Conservation (phyloP, 1,284 basidiomycete species). For the Rugosomyces carneus region DNA sequence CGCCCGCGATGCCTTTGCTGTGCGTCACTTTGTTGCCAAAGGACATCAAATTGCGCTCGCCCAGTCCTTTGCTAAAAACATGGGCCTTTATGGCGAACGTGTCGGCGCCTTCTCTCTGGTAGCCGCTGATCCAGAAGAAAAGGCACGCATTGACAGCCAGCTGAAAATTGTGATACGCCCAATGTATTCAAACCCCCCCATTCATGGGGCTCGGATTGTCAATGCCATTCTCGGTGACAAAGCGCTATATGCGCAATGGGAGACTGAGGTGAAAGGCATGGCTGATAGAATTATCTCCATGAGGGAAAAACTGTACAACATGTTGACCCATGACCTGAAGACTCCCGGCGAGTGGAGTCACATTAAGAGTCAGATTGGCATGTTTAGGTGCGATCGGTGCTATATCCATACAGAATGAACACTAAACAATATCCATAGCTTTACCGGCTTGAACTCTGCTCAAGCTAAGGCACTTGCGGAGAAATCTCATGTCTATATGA, state of each 20-base stretch:
- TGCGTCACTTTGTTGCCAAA: constrained; percentile 89
- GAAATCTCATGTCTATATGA: constrained; percentile 94
- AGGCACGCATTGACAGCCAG: constrained; percentile 87
- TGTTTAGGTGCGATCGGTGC: constrained; percentile 67
- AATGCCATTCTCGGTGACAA: constrained; percentile 74
- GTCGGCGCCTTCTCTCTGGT: constrained; percentile 93
- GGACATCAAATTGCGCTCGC: constrained; percentile 83
- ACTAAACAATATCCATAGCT: constrained; percentile 39
- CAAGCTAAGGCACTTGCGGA: constrained; percentile 88
- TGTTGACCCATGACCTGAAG: constrained; percentile 73
- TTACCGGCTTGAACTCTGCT: constrained; percentile 78
- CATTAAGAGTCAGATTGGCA: constrained; percentile 95
- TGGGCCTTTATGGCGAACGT: constrained; percentile 97
- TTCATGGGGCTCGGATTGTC: constrained; percentile 93
- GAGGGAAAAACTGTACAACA: constrained; percentile 81
- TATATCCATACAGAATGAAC: constrained; percentile 3
- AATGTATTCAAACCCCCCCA: constrained; percentile 97
- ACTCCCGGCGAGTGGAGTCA: constrained; percentile 96
- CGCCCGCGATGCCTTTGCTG: constrained; percentile 86
- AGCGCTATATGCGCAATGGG: constrained; percentile 86
- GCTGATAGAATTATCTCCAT: constrained; percentile 95
- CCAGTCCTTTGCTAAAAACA: constrained; percentile 99
- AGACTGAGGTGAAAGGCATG: constrained; percentile 90
- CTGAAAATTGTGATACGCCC: constrained; percentile 96
- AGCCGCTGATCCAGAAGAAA: constrained; percentile 71